These are phyloP conservation scores for Citrullus amarus DNA, from an alignment of 306 rosid genomes.

Conservation along the genomic window DNA sequence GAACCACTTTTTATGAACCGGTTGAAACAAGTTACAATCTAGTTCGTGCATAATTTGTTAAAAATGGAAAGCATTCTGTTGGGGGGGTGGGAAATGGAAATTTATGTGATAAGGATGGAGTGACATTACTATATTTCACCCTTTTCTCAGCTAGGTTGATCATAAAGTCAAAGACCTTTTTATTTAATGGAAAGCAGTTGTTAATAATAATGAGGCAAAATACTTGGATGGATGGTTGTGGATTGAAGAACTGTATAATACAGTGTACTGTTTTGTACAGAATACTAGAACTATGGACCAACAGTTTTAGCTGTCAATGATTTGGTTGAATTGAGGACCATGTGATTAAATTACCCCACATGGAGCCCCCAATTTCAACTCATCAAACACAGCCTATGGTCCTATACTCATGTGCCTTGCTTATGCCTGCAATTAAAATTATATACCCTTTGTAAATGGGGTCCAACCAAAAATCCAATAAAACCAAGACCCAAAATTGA, in stretches of 20 bases:
- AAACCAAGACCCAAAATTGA: neutral
- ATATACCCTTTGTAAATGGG: neutral
- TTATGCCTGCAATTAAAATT: neutral
- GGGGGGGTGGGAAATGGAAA: neutral
- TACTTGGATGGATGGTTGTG: neutral
- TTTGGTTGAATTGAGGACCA: neutral
- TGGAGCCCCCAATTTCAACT: neutral
- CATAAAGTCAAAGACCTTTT: neutral
- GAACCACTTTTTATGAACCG: neutral
- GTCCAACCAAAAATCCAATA: neutral
- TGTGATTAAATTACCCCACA: neutral
- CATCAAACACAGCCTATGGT: neutral
- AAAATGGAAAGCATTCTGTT: neutral
- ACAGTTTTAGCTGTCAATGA: constrained; percentile 3
- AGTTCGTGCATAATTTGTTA: neutral
- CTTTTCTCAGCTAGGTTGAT: neutral
- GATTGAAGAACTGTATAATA: neutral
- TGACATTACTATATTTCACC: neutral
- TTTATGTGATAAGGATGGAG: neutral
- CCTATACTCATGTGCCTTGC: constrained; percentile 2
- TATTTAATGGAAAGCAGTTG: neutral
- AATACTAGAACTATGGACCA: neutral
- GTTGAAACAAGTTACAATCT: neutral
- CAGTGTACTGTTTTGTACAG: neutral
- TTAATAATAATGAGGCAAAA: neutral